Percentiles rank a stretch among this genome's conserved stretches.
These are phyloP conservation scores for Verticillium dahliae DNA, from an alignment of 2,329 filamentous ascomycete species.

Conservation along the genomic window DNA sequence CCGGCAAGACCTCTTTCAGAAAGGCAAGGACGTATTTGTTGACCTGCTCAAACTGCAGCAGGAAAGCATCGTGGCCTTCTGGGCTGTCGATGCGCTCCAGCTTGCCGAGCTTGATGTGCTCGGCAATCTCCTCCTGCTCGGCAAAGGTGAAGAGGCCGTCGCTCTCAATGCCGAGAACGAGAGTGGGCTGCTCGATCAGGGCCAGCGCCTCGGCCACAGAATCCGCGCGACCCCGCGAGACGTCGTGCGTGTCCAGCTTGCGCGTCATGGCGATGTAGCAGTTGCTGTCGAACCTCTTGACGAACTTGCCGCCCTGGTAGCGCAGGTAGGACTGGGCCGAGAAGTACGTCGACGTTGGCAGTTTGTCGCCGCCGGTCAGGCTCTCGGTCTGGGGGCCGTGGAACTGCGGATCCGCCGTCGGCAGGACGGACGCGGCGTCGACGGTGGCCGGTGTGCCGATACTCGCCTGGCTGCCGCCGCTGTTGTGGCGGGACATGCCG, in stretches of 20 bases:
- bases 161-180: conserved; percentile 90
- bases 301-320: conserved; percentile 95
- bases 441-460: not conserved
- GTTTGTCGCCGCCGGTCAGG: conserved; percentile 42
- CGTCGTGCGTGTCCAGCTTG: conserved; percentile 95
- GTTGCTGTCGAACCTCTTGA: conserved; percentile 94
- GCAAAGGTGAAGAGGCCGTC: conserved; percentile 96
- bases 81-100: conserved; percentile 86
- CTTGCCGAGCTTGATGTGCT: conserved; percentile 68
- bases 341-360: conserved; percentile 76
- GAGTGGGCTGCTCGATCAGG: conserved; percentile 78
- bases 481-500: conserved; percentile 40
- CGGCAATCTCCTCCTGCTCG: conserved; percentile 88
- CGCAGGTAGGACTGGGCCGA: conserved; percentile 96
- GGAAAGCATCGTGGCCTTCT: conserved; percentile 93
- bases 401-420: conserved; percentile 59
- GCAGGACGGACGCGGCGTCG: conserved; percentile 12
- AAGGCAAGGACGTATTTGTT: conserved; percentile 83
- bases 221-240: conserved; percentile 69
- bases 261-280: conserved; percentile 99
- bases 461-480: conserved; percentile 18
- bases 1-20: conserved; percentile 72
- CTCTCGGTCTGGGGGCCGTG: conserved; percentile 50
- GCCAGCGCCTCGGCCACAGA: conserved; percentile 69
- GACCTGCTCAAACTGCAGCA: conserved; percentile 95